Conservation (phyloP, 164 flowering plant species). For the Stephania japonica region DNA sequence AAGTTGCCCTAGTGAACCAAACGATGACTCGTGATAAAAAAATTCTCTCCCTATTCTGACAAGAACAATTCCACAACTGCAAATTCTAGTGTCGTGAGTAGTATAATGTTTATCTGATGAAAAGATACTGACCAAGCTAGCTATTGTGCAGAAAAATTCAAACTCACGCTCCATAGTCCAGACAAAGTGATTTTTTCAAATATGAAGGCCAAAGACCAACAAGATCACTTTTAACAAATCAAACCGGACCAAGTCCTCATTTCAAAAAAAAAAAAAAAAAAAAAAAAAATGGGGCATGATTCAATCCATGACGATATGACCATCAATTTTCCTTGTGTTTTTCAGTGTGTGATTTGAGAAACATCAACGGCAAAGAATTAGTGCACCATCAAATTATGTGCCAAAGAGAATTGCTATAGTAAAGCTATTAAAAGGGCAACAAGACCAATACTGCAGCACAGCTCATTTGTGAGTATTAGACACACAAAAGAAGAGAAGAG, state of each 20-base stretch:
- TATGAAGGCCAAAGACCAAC: neutral
- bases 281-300: too few relatives aligned
- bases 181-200: neutral
- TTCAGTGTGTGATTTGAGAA: too few relatives aligned
- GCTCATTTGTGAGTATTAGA: slow-evolving; percentile 24
- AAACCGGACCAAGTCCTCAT: neutral
- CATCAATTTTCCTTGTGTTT: too few relatives aligned
- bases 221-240: neutral
- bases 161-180: neutral
- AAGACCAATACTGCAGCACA: slow-evolving; percentile 43
- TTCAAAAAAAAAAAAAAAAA: too few relatives aligned
- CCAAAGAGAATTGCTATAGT: too few relatives aligned
- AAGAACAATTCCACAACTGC: neutral
- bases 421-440: neutral
- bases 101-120: neutral
- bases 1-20: too few relatives aligned
- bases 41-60: neutral
- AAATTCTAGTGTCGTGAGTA: neutral
- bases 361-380: too few relatives aligned
- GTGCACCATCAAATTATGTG: too few relatives aligned
- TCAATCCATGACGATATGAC: neutral
- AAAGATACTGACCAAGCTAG: neutral
- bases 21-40: neutral
- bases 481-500: neutral
- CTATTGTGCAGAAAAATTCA: neutral